Evolutionary conservation across 2,329 filamentous ascomycete genomes (phyloP), one percentile per base, ranked within the genome.

Genomic region (Neophaeococcomyces mojaviensis): DNA sequence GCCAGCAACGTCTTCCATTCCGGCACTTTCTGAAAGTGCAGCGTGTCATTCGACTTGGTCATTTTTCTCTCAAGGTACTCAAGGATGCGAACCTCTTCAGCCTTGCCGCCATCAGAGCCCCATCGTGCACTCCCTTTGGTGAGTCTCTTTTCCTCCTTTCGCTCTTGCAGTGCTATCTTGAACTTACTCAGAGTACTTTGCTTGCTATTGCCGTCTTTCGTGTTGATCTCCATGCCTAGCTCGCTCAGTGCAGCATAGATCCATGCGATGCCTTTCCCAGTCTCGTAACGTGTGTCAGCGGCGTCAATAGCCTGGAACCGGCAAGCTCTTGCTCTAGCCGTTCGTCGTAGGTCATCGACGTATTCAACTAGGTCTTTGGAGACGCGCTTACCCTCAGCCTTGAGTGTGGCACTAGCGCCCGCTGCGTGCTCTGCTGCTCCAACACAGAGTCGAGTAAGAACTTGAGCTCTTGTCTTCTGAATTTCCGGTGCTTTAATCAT

Each of bases 401-500:
- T 61, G 12, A 80, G 60, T 40, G 74, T 70, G 1, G 74, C 75
- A 31, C 68, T 64, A 2, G 88, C 86, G 61, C 84, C 82, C 20
- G 82, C 78, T 1, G 89, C 88, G 64, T 97, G 89, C 55, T 96
- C 89, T 1, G 86, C 82, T 0, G 89, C 87, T 0, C 88, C 87
- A 9, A 97, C 75, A 61, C 88, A 97, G 6, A 97, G 71, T 1
- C 90, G 76, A 1, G 88, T 88, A 60, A 94, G 94, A 1, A 98
- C 73, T 59, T 94, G 82, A 7, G 88, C 88, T 38, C 90, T 81
- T 15, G 95, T 88, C 61, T 90, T 89, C 24, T 88, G 85, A 39
- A 96, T 86, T 41, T 88, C 81, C 1, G 90, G 88, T 0, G 88
- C 78, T 58, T 85, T 87, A 64, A 92, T 94, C 88, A 97, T 97